Evolutionary conservation across 768 basidiomycete species (phyloP), one percentile per base, ranked within the genome.

Genomic region (Leccinum subgranulosum): DNA sequence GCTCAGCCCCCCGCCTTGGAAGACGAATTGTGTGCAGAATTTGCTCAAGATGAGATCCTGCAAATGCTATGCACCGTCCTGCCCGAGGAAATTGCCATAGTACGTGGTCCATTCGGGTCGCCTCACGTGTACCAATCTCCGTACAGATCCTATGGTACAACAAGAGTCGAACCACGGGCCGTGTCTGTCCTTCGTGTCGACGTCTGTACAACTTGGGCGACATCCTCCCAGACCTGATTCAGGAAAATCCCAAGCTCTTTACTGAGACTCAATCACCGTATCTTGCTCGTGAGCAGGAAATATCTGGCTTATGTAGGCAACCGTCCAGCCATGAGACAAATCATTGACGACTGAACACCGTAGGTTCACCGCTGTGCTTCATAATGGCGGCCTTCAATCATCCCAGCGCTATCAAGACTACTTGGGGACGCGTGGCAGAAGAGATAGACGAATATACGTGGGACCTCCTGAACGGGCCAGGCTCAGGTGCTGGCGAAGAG

Each of bases 131-230:
- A 45, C 51, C 9, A 33, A 55, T 19, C 48, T 56, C 43, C 52
- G 8, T 31, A 27, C 59, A 90, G 89, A 84, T 88, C 10, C 63
- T 92, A 12, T 92, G 90, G 90, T 92, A 92, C 66, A 93, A 93
- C 76, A 90, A 90, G 73, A 90, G 87, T 66, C 81, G 91, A 3
- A 70, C 79, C 6, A 80, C 77, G 10, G 81, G 84, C 54, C 84
- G 91, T 27, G 79, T 92, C 52, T 93, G 91, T 64, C 90, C 91
- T 3, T 81, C 88, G 1, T 93, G 91, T 66, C 82, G 84, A 68
- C 75, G 90, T 15, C 70, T 91, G 29, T 93, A 91, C 66, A 77
- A 75, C 6, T 71, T 92, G 0, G 88, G 88, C 1, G 90, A 93
- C 51, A 68, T 75, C 1, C 76, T 91, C 1, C 79, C 81, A 3